These are phyloP conservation scores for Diospyros lotus DNA, from an alignment of 148 eudicot genomes.

Conservation along the genomic window DNA sequence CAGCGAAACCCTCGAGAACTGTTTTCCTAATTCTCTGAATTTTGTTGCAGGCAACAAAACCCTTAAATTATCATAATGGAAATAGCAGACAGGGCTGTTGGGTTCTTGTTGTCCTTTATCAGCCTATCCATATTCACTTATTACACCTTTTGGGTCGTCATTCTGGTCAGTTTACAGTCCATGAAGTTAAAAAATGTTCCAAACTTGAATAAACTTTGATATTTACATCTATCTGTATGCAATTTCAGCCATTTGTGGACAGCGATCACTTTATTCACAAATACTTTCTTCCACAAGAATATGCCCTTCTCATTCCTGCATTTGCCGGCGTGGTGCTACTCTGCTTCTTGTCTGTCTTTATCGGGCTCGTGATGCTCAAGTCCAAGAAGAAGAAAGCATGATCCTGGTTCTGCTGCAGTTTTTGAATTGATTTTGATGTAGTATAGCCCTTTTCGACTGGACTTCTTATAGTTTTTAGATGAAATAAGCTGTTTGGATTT, in stretches of 20 bases:
- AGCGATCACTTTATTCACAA: constrained; percentile 81
- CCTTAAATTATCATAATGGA: constrained; percentile 43
- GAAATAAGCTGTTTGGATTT: not conserved
- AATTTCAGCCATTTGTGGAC: constrained; percentile 82
- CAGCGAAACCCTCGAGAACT: not conserved
- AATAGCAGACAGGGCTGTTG: constrained; percentile 85
- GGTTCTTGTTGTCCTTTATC: constrained; percentile 52
- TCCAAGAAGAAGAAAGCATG: constrained; percentile 80
- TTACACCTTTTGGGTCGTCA: constrained; percentile 91
- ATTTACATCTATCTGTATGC: constrained; percentile 11
- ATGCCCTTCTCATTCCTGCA: constrained; percentile 79
- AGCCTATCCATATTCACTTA: constrained; percentile 86
- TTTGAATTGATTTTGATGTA: not conserved
- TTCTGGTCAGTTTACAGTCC: constrained; percentile 50
- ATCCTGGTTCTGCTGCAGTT: constrained; percentile 2
- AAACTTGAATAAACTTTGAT: constrained; percentile 4
- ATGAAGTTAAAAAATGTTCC: not conserved
- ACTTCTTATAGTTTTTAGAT: not conserved
- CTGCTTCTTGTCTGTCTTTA: constrained; percentile 65
- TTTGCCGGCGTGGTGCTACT: constrained; percentile 60
- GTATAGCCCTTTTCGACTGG: not conserved
- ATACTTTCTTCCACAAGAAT: constrained; percentile 83
- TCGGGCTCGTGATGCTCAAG: constrained; percentile 82
- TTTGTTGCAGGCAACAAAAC: not conserved
- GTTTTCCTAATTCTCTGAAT: not conserved